Evolutionary conservation across 2,329 filamentous ascomycete species (phyloP).

Genomic region (Emmonsiellopsis sp.): DNA sequence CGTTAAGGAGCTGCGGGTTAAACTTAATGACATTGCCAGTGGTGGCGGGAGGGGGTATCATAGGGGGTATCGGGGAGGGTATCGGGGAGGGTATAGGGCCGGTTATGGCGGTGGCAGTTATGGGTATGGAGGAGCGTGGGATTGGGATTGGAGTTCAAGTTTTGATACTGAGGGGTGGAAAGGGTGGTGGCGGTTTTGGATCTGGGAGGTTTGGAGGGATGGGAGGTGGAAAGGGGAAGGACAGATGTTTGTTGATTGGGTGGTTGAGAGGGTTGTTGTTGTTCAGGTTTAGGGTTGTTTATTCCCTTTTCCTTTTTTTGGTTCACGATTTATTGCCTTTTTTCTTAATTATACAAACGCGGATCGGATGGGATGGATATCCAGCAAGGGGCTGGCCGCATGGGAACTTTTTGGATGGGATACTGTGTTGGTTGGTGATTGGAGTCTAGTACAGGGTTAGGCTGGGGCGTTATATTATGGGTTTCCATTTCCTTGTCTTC

Average conservation of each 20-base stretch:
- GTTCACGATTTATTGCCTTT: background rate
- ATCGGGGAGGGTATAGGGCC: slow-evolving; percentile 7
- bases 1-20: background rate
- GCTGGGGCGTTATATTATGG: too few species aligned
- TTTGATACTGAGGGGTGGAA: slow-evolving; percentile 12
- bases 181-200: slow-evolving; percentile 25
- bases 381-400: too few species aligned
- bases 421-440: background rate
- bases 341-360: background rate
- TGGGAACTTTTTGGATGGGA: background rate
- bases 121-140: slow-evolving; percentile 15
- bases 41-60: slow-evolving; percentile 11
- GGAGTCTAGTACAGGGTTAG: background rate
- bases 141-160: slow-evolving; percentile 19
- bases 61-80: background rate
- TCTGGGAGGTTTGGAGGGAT: slow-evolving; percentile 29
- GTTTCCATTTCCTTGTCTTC: too few species aligned
- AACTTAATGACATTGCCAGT: slow-evolving; percentile 16
- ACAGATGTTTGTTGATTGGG: slow-evolving; percentile 31
- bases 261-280: slow-evolving; percentile 32
- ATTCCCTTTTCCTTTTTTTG: background rate
- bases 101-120: background rate
- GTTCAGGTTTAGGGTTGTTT: slow-evolving; percentile 5
- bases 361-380: too few species aligned
- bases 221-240: slow-evolving; percentile 34